Base-by-base conservation (phyloP, 1,284 basidiomycete species). In the Rhodotorula sp. region DNA sequence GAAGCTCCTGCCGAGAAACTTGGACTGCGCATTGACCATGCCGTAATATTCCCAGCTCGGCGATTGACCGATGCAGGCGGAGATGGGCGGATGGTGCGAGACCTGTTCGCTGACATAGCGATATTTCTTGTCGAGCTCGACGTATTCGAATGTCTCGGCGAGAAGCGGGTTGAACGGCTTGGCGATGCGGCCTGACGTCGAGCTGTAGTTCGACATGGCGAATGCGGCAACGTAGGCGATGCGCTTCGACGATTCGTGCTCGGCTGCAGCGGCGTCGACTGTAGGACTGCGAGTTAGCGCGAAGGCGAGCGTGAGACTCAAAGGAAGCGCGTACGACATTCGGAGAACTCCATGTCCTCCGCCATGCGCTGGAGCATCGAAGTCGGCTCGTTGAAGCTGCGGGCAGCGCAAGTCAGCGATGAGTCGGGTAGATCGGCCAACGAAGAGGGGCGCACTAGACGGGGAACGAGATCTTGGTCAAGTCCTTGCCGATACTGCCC, bases 141-240 rank as follows among this genome's bases (percentile, higher is more conserved):
- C 91, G 78, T 97, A 96, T 81, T 99, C 95, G 77, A 95, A 99
- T 2, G 93, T 95, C 82, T 99, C 94, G 68, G 86, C 84, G 65
- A 92, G 86, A 89, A 92, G 91, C 7, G 91, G 91, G 78, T 95
- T 94, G 82, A 94, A 94, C 1, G 92, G 93, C 80, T 95, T 94
- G n/a, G 92, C 92, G 69, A 96, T 94, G 50, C 93, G 86, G 6
- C 79, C 81, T 74, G 96, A 92, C 1, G 95, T 98, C 37, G 91
- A 94, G 18, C 91, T 93, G 82, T 99, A 98, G 82, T 98, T 98
- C 52, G 90, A 92, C 92, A 96, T 96, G 3, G 94, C 95, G 80
- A 98, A 99, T 0, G 93, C 95, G 18, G 91, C 93, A 6, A 99
- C 93, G 77, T 89, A 99, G 0, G 93, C 94, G 67, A 97, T 87